Percentiles rank a stretch among this genome's conserved stretches.
Evolutionary conservation across 2,329 filamentous ascomycete species (phyloP).

Genomic region (Emergomyces orientalis): DNA sequence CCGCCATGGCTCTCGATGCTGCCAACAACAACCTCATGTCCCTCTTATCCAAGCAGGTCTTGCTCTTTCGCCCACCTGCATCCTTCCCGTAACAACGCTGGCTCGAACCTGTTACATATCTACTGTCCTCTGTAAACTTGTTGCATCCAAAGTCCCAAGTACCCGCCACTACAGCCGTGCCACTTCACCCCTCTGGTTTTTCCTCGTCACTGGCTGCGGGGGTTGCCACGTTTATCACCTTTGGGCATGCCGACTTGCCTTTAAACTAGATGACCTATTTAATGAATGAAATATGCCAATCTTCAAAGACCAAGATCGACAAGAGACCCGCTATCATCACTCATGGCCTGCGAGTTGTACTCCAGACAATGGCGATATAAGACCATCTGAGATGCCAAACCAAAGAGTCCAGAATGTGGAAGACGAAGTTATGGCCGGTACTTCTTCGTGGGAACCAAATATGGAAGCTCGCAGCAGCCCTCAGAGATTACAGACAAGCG

Average conservation of each 20-base stretch:
- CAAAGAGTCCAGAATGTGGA: constrained; percentile 10
- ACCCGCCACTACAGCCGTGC: constrained; percentile 14
- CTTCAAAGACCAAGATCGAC: constrained; percentile 25
- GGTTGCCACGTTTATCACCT: constrained; percentile 15
- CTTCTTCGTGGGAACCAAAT: constrained; percentile 12
- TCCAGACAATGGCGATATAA: constrained; percentile 10
- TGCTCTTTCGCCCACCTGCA: not conserved
- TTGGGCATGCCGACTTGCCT: constrained; percentile 1
- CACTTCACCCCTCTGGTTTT: constrained; percentile 12
- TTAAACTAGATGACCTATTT: constrained; percentile 8
- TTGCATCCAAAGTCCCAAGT: not conserved
- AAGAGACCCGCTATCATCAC: constrained; percentile 22
- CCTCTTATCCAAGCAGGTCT: constrained; percentile 1
- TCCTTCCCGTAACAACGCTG: not conserved
- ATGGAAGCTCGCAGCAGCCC: constrained; percentile 15
- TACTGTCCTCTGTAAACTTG: not conserved
- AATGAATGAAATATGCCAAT: constrained; percentile 21
- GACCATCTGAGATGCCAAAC: constrained; percentile 15
- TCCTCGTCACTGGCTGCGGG: constrained; percentile 8
- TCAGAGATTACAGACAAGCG: constrained; percentile 29
- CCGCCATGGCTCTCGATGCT: constrained; percentile 1
- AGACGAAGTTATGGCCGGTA: constrained; percentile 15
- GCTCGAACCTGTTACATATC: not conserved
- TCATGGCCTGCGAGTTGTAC: constrained; percentile 9
- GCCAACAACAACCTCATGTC: not conserved